A percentile compares a stretch with the other conserved stretches of the same genome.
Evolutionary conservation across 192 early-diverging fungal species (phyloP).

Genomic region (Umbelopsis vinacea): DNA sequence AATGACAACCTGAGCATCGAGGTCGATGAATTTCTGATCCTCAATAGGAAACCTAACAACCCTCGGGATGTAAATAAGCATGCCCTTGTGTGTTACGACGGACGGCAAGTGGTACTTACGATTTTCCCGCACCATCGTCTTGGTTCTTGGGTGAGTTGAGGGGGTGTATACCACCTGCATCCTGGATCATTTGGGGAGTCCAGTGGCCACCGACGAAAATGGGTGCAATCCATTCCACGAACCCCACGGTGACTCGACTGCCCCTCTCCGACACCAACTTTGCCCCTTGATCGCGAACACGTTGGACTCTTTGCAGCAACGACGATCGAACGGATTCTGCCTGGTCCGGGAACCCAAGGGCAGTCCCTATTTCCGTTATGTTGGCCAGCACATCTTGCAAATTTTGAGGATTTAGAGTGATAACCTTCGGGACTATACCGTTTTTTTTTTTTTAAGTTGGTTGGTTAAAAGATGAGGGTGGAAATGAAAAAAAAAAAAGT

Average conservation of each 20-base stretch:
- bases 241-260: constrained; percentile 44
- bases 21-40: constrained; percentile 28
- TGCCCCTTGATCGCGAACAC: constrained; percentile 31
- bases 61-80: neutral
- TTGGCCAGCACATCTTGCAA: constrained; percentile 51
- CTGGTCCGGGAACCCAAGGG: constrained; percentile 36
- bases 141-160: constrained; percentile 40
- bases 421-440: constrained; percentile 9
- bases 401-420: constrained; percentile 26
- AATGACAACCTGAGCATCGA: constrained; percentile 46
- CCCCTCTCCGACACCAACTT: constrained; percentile 25
- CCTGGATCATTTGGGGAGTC: constrained; percentile 56
- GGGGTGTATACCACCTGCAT: constrained; percentile 50
- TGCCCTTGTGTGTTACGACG: neutral
- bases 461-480: too few relatives aligned
- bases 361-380: constrained; percentile 46
- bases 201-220: constrained; percentile 58
- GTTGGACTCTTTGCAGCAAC: constrained; percentile 42
- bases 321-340: constrained; percentile 36
- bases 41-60: constrained; percentile 41
- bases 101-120: constrained; percentile 32
- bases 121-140: constrained; percentile 43
- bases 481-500: too few relatives aligned
- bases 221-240: constrained; percentile 57
- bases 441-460: too few relatives aligned